phyloP scores from a whole-genome alignment of 2,329 filamentous ascomycete species.

The Exophiala spinifera region DNA sequence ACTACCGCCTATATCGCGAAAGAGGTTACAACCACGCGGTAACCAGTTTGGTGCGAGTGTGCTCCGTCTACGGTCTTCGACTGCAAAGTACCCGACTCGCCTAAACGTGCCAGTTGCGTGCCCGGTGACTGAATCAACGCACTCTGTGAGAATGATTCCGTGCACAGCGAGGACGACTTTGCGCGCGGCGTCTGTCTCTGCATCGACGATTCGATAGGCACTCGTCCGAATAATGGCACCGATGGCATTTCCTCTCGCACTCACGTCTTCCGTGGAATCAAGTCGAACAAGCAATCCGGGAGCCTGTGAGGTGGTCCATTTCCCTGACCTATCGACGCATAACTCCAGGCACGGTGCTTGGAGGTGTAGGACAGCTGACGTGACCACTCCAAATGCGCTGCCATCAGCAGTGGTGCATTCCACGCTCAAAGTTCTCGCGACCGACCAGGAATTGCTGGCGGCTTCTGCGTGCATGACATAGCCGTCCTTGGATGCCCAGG shows the following conservation, averaged over 20 bases:
- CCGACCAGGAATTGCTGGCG: constrained; percentile 9
- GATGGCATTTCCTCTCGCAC: constrained; percentile 8
- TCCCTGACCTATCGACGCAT: not conserved
- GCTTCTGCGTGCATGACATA: constrained; percentile 14
- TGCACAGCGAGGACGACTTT: constrained; percentile 16
- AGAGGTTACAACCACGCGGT: constrained; percentile 1
- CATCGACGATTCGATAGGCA: constrained; percentile 22
- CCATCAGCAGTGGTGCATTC: not conserved
- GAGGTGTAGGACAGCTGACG: constrained; percentile 4
- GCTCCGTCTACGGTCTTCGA: constrained; percentile 13
- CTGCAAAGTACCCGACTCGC: constrained; percentile 14
- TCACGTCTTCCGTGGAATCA: constrained; percentile 7
- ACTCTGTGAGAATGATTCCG: constrained; percentile 9
- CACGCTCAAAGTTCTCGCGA: constrained; percentile 2
- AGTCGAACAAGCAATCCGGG: constrained; percentile 8
- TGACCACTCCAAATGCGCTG: constrained; percentile 10
- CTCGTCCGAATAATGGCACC: constrained; percentile 27
- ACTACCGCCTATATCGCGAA: not conserved
- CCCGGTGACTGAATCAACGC: not conserved
- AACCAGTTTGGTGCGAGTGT: constrained; percentile 11
- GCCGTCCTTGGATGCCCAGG: constrained; percentile 22
- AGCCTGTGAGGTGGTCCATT: constrained; percentile 7
- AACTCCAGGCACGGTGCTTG: constrained; percentile 9
- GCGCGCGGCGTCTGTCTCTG: not conserved
- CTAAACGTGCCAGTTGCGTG: not conserved